Conservation (phyloP, 1,284 basidiomycete genomes). For the Phellinidium pouzarii region DNA sequence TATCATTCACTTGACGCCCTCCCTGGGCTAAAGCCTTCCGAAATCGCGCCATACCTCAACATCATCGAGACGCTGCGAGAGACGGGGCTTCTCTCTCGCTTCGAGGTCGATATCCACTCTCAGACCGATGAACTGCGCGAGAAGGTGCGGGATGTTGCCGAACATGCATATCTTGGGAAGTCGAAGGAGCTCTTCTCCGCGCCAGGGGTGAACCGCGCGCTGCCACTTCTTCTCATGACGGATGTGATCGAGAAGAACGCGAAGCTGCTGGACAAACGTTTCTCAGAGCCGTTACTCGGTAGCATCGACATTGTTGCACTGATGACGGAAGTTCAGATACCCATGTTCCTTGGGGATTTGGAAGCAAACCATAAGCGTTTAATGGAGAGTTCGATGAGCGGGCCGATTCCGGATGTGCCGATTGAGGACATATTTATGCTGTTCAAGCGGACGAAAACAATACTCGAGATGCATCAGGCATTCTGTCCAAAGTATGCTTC, state of each 20-base stretch:
- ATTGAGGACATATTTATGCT: slow-evolving; percentile 87
- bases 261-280: slow-evolving; percentile 79
- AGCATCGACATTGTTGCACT: slow-evolving; percentile 77
- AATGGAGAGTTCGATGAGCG: slow-evolving; percentile 74
- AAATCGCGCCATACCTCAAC: slow-evolving; percentile 55
- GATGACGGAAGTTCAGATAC: slow-evolving; percentile 67
- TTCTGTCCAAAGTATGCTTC: slow-evolving; percentile 69
- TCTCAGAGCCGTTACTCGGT: slow-evolving; percentile 74
- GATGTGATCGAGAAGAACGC: slow-evolving; percentile 85
- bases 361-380: slow-evolving; percentile 64
- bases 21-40: slow-evolving; percentile 63
- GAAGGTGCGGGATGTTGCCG: slow-evolving; percentile 61
- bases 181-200: slow-evolving; percentile 59
- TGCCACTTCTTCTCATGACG: slow-evolving; percentile 77
- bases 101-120: slow-evolving; percentile 57
- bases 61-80: slow-evolving; percentile 70
- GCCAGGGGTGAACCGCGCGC: slow-evolving; percentile 69
- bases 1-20: slow-evolving; percentile 79
- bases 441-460: slow-evolving; percentile 68
- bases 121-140: slow-evolving; percentile 67
- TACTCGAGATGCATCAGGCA: slow-evolving; percentile 74
- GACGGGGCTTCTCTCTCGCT: slow-evolving; percentile 59
- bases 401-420: slow-evolving; percentile 69
- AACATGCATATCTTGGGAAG: slow-evolving; percentile 65
- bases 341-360: slow-evolving; percentile 72